phyloP scores from a whole-genome alignment of 345 rosid genomes.

The Eucalyptus coolabah region DNA sequence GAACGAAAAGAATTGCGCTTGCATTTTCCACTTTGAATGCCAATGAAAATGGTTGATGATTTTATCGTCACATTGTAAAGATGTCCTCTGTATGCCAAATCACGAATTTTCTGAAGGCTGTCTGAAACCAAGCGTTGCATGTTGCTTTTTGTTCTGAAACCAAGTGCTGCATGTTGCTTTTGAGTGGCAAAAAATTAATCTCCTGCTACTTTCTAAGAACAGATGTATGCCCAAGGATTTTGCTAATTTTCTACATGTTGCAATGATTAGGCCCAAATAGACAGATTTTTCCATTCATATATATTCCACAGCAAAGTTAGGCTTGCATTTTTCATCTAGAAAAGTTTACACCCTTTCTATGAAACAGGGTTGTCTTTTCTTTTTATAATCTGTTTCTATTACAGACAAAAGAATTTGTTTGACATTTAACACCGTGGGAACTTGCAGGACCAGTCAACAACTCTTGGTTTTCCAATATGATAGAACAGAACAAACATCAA shows the following conservation, averaged over 20 bases:
- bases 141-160: not conserved
- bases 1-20: not conserved
- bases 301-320: not conserved
- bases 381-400: not conserved
- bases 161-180: not conserved
- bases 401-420: not conserved
- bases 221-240: not conserved
- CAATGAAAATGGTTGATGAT: not conserved
- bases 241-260: not conserved
- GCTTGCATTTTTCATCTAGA: not conserved
- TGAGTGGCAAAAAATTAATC: not conserved
- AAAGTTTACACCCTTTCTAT: not conserved
- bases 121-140: not conserved
- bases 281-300: not conserved
- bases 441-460: conserved; percentile 65
- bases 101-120: not conserved
- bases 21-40: not conserved
- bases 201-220: not conserved
- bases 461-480: conserved; percentile 49
- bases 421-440: not conserved
- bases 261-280: not conserved
- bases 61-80: not conserved
- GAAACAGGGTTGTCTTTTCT: not conserved
- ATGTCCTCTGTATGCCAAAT: not conserved
- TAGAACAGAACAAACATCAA: conserved; percentile 77